A percentile compares a stretch with the other conserved stretches of the same genome.
Conservation (phyloP, 2,329 filamentous ascomycete species). For the Diplocarpon rosae region DNA sequence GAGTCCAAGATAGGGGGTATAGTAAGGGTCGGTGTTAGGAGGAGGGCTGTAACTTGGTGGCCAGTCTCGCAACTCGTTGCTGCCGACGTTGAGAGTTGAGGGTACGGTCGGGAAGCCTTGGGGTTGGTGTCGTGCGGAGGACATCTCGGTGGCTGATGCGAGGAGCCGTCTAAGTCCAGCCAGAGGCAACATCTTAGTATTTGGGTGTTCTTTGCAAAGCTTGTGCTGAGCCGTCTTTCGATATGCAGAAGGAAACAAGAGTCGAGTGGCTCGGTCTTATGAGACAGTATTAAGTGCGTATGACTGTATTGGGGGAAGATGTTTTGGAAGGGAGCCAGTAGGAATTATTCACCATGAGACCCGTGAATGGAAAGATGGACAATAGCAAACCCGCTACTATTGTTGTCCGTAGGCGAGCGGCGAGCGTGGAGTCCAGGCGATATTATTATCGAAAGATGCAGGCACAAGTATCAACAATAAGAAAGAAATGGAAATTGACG, state of each 20-base stretch:
- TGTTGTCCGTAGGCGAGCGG: constrained; percentile 5
- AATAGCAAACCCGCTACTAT: constrained; percentile 8
- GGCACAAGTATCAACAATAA: constrained; percentile 15
- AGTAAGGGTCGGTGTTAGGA: constrained; percentile 52
- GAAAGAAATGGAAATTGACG: constrained; percentile 1
- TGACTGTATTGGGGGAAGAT: constrained; percentile 7
- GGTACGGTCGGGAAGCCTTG: constrained; percentile 28
- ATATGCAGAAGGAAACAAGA: not conserved
- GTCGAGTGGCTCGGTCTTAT: not conserved
- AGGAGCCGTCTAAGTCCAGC: constrained; percentile 24
- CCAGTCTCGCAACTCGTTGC: constrained; percentile 25
- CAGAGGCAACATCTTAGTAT: constrained; percentile 26
- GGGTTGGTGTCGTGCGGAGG: constrained; percentile 22
- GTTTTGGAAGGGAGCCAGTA: constrained; percentile 5
- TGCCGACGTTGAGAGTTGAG: constrained; percentile 24
- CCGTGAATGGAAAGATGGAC: constrained; percentile 9
- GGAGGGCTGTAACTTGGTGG: constrained; percentile 8
- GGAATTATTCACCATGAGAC: constrained; percentile 11
- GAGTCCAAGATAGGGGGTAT: constrained; percentile 87
- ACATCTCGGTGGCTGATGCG: constrained; percentile 26
- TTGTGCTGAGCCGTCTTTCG: constrained; percentile 1
- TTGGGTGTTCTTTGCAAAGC: constrained; percentile 11
- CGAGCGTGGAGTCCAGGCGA: not conserved
- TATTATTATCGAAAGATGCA: constrained; percentile 15
- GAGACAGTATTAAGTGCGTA: constrained; percentile 6